Evolutionary conservation across 2,329 filamentous ascomycete genomes (phyloP), one percentile per base, ranked within the genome.

Genomic region (Periconia macrospinosa): DNA sequence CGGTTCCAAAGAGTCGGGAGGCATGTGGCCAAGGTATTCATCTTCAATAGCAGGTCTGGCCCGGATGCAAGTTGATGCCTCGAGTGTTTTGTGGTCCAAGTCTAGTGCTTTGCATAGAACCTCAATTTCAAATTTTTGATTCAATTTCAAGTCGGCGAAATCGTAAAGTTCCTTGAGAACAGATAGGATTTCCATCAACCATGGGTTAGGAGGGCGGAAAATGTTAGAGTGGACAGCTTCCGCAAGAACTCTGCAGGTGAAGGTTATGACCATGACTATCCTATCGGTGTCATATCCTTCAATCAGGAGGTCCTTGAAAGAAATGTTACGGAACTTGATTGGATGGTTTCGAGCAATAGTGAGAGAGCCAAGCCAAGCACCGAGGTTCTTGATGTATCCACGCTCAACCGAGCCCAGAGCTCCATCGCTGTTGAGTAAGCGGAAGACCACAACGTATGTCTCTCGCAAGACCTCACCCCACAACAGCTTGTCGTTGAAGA

Each of bases 91-190:
- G 75, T 96, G 89, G 58, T 97, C 92, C n/a, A 97, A 81, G 50
- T 88, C 88, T 15, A 99, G 79, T 13, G 92, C 92, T 70, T 95
- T 95, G 79, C 92, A 99, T 20, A 99, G 82, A 23, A 99, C 92
- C 74, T 99, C 94, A 53, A 99, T 97, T 74, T 99, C 94, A 65
- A 99, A 99, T 67, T 97, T 99, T 48, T 96, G 86, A 63, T 97
- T 97, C 37, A 99, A 83, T 73, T 97, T 97, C 52, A 99, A 79
- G 64, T 97, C 93, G 14, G 91, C 91, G 66, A 90, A 89, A 67
- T 96, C 89, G 68, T 99, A 99, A 3, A 99, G 82, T 69, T 99
- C 95, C 65, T 96, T 90, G 35, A 99, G 82, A 8, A 97, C 80
- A 59, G 90, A 85, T 51, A 99, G 86, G 50, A 99, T 94, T 66